These are phyloP conservation scores for Candida palmyrensis DNA, from an alignment of 805 yeast species.

Conservation along the genomic window DNA sequence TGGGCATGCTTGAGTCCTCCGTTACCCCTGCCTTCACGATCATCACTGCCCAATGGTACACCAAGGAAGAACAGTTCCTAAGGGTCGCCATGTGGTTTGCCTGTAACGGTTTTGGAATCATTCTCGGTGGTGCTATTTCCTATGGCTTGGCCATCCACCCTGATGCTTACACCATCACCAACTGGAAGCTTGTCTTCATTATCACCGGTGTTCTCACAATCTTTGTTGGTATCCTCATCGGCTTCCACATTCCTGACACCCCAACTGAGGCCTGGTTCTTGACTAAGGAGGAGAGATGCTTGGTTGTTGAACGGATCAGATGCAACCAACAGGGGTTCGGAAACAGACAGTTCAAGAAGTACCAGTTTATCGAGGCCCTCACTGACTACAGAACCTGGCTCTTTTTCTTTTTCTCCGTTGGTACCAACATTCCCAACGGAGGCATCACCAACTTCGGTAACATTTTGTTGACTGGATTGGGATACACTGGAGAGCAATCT, in stretches of 20 bases:
- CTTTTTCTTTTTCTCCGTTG: slow-evolving; percentile 30
- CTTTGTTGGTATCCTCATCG: slow-evolving; percentile 20
- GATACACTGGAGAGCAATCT: slow-evolving; percentile 14
- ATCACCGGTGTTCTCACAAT: slow-evolving; percentile 37
- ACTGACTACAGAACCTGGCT: slow-evolving; percentile 48
- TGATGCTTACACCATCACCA: slow-evolving; percentile 9
- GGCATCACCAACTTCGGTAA: slow-evolving; percentile 33
- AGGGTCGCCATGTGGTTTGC: slow-evolving; percentile 33
- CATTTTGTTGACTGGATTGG: slow-evolving; percentile 14
- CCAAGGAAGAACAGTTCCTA: slow-evolving; percentile 27
- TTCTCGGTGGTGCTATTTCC: slow-evolving; percentile 19
- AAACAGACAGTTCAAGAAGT: slow-evolving; percentile 46
- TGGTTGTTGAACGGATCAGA: slow-evolving; percentile 48
- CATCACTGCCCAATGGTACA: slow-evolving; percentile 31
- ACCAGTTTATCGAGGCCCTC: slow-evolving; percentile 49
- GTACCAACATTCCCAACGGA: slow-evolving; percentile 31
- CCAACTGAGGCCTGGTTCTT: slow-evolving; percentile 38
- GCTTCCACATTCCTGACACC: slow-evolving; percentile 25
- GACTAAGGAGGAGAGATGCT: slow-evolving; percentile 29
- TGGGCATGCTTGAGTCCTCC: slow-evolving; percentile 34
- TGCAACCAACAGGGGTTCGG: slow-evolving; percentile 56
- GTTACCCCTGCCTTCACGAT: slow-evolving; percentile 39
- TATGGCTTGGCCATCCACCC: slow-evolving; percentile 11
- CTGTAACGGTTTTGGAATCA: slow-evolving; percentile 29
- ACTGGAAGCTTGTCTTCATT: slow-evolving; percentile 41